Base-by-base conservation (phyloP, 768 basidiomycete genomes). In the Macrolepiota albuminosa region DNA sequence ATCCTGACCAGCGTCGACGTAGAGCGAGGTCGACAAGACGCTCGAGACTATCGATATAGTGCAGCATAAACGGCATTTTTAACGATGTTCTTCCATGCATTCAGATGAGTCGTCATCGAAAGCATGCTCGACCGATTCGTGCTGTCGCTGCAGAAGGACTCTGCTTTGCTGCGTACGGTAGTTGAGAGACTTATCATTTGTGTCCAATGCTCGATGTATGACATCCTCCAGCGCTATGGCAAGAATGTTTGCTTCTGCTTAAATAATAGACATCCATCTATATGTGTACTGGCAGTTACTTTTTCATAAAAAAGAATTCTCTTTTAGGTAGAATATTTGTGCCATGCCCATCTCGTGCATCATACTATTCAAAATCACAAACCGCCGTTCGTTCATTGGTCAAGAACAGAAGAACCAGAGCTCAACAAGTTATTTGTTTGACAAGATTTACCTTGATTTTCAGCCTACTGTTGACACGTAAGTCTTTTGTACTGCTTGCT, bases 1-100 rank as follows among this genome's bases (percentile, higher is more conserved):
- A 73, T 96, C 0, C 78, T 99, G 7, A 66, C 74, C 61, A 77
- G 78, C 39, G 91, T 96, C 3, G 79, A 95, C 68, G 79, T 92
- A 1, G 84, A 86, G 48, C 69, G 69, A 48, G 95, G 96, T 4
- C 69, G 81, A 63, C 73, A 69, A 62, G 81, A 83, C 61, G 81
- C 81, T 1, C 70, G 74, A 57, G 74, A 73, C 42, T 83, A 82
- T 66, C 62, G 60, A 11, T 72, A 72, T 62, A 9, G 42, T 31
- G 46, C 46, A 10, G 36, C 59, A 10, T 62, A 59, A 43, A 54
- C 31, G 13, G 21, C 7, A n/a, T 24, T 24, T 13, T 46, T 46
- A 45, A n/a, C 8, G 6, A 18, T n/a, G 29, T 29, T 29, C 29
- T 18, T 49, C 7, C 16, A 16, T 18, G 47, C 40, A 40, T 29